phyloP scores from a whole-genome alignment of 257 asterid genomes.

The Solanum pennellii region DNA sequence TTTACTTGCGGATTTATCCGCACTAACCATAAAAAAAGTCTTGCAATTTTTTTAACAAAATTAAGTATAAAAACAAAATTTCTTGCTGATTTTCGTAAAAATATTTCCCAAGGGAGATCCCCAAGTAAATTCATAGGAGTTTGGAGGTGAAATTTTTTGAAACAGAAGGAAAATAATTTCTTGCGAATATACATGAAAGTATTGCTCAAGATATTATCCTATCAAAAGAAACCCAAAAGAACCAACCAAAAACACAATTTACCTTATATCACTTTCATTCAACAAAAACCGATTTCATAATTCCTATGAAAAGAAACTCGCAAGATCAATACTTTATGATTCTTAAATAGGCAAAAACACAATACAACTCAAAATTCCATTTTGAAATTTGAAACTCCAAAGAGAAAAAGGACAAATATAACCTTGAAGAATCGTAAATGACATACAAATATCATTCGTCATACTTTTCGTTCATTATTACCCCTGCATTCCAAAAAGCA shows the following conservation, averaged over 20 bases:
- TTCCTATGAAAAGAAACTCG: not conserved
- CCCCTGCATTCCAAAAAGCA: too few relatives aligned
- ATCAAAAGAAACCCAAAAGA: not conserved
- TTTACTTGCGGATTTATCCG: not conserved
- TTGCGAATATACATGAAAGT: not conserved
- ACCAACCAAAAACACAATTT: too few relatives aligned
- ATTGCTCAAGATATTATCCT: not conserved
- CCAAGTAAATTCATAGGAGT: not conserved
- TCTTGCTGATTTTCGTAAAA: not conserved
- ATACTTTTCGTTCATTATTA: too few relatives aligned
- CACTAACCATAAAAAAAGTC: not conserved
- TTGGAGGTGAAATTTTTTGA: not conserved
- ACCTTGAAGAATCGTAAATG: too few relatives aligned
- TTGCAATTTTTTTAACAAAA: too few relatives aligned
- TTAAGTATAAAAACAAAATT: not conserved
- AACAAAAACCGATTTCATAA: not conserved
- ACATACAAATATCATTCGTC: too few relatives aligned
- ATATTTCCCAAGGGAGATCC: not conserved
- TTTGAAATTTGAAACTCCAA: too few relatives aligned
- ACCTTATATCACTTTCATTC: not conserved
- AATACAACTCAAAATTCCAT: not conserved
- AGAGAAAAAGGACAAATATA: too few relatives aligned
- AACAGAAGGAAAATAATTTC: not conserved
- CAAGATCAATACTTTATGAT: not conserved
- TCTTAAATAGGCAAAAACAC: not conserved